Evolutionary conservation across 768 basidiomycete species (phyloP), one percentile per base, ranked within the genome.

Genomic region (Steccherinum ochraceum): DNA sequence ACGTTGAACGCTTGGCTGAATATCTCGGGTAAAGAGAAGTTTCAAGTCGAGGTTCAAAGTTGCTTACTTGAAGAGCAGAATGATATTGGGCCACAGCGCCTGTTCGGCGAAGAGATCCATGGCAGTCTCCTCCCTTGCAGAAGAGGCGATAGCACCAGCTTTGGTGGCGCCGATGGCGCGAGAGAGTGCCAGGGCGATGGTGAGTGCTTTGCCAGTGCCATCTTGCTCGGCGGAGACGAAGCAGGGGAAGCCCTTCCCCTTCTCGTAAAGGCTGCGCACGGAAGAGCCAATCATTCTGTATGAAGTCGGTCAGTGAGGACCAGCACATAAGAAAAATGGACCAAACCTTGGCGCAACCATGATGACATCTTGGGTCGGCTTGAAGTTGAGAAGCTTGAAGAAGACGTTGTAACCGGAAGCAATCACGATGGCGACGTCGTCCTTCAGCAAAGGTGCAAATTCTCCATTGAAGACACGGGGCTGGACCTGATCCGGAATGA

Each of bases 391-490:
- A 18, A 82, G 68, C 55, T 78, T 78, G 68, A 69, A 83, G 63
- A 79, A 80, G 26, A 83, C 80, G 51, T 84, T 83, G 57, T 83
- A 83, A 26, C 81, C 82, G 50, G 80, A 81, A 40, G 82, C 82
- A 46, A 84, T 72, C 11, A 82, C 77, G 49, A 83, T 72, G 7
- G 74, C 69, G 4, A 70, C 74, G 24, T 63, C 62, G 24, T 67
- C 60, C 64, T 80, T 81, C 66, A 82, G 58, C 20, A 69, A 65
- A 0, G 79, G 76, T 0, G 70, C 75, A 46, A 83, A 66, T 35
- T 73, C 64, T 44, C 74, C 68, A 54, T 83, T 83, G 67, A 83
- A 83, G n/a, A 83, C 65, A 42, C 74, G 68, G 30, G 81, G 79
- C 58, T 83, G 82, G 5, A 76, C 79, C 61, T 83, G 82, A 56